Evolutionary conservation across 495 filamentous ascomycete genomes (phyloP).

Genomic region (Penicillium robsamsonii): DNA sequence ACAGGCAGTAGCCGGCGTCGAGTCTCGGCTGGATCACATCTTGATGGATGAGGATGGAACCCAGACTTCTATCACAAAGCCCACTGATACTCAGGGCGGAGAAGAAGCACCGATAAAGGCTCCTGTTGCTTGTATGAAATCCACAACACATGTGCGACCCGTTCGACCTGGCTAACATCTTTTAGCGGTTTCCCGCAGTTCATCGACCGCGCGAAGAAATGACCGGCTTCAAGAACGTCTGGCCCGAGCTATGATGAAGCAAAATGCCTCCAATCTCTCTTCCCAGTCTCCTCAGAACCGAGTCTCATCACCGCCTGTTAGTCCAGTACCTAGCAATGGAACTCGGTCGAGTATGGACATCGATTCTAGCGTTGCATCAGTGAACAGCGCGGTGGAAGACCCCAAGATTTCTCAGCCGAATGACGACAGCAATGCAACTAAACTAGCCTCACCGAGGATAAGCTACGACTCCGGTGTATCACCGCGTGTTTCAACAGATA

Average conservation of each 20-base stretch:
- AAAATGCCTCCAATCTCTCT: constrained; percentile 29
- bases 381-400: constrained; percentile 19
- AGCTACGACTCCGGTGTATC: constrained; percentile 37
- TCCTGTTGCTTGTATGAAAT: constrained; percentile 25
- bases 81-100: constrained; percentile 19
- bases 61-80: constrained; percentile 28
- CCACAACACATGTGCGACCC: background rate
- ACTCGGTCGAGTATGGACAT: constrained; percentile 42
- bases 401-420: constrained; percentile 11
- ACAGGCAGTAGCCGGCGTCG: constrained; percentile 89
- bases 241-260: constrained; percentile 61
- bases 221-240: constrained; percentile 84
- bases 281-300: constrained; percentile 37
- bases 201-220: constrained; percentile 56
- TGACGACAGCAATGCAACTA: constrained; percentile 13
- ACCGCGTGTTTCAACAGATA: constrained; percentile 35
- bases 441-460: constrained; percentile 15
- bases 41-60: constrained; percentile 70
- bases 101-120: constrained; percentile 17
- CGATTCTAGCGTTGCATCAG: constrained; percentile 28
- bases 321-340: constrained; percentile 36
- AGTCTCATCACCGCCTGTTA: constrained; percentile 33
- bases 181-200: constrained; percentile 52
- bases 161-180: constrained; percentile 20
- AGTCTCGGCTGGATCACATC: constrained; percentile 89